Evolutionary conservation across 176 grass and related monocot genomes (phyloP).

Genomic region (Oryza brachyantha): DNA sequence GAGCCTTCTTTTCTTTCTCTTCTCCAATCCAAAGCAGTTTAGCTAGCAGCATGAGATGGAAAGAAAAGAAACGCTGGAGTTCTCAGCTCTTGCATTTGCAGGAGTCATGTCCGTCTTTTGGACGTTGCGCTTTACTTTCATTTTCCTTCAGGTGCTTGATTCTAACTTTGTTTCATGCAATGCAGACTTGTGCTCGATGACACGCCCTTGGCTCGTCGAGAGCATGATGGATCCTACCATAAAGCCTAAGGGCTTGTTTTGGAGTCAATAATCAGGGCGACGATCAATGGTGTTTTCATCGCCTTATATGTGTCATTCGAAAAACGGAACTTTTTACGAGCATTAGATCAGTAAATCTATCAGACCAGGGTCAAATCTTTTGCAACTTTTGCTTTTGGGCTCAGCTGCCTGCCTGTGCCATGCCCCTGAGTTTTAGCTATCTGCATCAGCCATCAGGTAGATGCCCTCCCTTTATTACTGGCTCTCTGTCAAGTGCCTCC

Average conservation of each 20-base stretch:
- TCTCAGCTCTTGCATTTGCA: constrained; percentile 13
- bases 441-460: background rate
- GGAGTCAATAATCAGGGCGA: background rate
- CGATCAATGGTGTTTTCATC: background rate
- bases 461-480: constrained; percentile 28
- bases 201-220: background rate
- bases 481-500: constrained; percentile 5
- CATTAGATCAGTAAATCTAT: constrained; percentile 7
- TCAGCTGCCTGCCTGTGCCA: background rate
- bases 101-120: constrained; percentile 20
- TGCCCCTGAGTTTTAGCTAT: background rate
- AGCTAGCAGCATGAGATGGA: constrained; percentile 9
- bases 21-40: constrained; percentile 1
- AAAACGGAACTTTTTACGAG: background rate
- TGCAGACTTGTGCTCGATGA: background rate
- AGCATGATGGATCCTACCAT: background rate
- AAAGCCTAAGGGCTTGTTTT: background rate
- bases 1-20: constrained; percentile 25
- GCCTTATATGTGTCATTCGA: too few relatives aligned
- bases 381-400: constrained; percentile 28
- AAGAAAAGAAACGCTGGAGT: background rate
- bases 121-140: constrained; percentile 19
- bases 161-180: constrained; percentile 18
- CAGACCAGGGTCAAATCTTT: background rate
- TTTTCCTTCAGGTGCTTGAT: constrained; percentile 14